Evolutionary conservation across 768 basidiomycete species (phyloP).

Genomic region (Serendipita sp.): DNA sequence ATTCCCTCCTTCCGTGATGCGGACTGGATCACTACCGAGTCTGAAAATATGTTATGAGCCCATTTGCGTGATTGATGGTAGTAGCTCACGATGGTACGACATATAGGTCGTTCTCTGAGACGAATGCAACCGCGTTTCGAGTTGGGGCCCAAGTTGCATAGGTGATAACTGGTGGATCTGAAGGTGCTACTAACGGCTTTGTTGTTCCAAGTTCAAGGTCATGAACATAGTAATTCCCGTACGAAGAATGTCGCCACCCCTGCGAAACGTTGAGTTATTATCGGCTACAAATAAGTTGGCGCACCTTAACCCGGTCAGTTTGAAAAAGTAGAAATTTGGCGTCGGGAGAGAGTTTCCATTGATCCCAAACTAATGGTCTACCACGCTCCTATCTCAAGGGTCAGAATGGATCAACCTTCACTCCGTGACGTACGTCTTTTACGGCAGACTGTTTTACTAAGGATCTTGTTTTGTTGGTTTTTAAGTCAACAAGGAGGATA

Average conservation of each 20-base stretch:
- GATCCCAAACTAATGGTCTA: slow-evolving; percentile 30
- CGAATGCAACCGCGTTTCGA: slow-evolving; percentile 72
- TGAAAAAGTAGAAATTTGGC: slow-evolving; percentile 80
- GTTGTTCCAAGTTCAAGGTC: slow-evolving; percentile 53
- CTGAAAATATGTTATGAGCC: slow-evolving; percentile 13
- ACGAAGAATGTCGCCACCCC: slow-evolving; percentile 91
- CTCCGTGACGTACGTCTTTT: slow-evolving; percentile 36
- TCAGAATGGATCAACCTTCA: slow-evolving; percentile 8
- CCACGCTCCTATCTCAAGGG: slow-evolving; percentile 35
- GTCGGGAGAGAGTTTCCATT: slow-evolving; percentile 81
- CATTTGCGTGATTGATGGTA: background rate
- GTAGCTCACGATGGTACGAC: slow-evolving; percentile 47
- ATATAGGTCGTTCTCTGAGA: slow-evolving; percentile 78
- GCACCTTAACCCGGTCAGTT: slow-evolving; percentile 55
- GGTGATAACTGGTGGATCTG: slow-evolving; percentile 52
- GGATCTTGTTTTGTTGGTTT: slow-evolving; percentile 48
- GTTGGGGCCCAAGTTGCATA: slow-evolving; percentile 84
- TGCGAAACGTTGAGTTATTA: slow-evolving; percentile 18
- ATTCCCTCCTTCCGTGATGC: slow-evolving; percentile 69
- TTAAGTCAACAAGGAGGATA: slow-evolving; percentile 70
- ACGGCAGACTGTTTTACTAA: slow-evolving; percentile 46
- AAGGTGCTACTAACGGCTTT: slow-evolving; percentile 51
- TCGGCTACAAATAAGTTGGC: background rate
- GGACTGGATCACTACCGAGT: slow-evolving; percentile 35
- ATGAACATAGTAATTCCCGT: slow-evolving; percentile 90